Evolutionary conservation across 441 rosid genomes (phyloP).

Genomic region (Adansonia grandidieri): DNA sequence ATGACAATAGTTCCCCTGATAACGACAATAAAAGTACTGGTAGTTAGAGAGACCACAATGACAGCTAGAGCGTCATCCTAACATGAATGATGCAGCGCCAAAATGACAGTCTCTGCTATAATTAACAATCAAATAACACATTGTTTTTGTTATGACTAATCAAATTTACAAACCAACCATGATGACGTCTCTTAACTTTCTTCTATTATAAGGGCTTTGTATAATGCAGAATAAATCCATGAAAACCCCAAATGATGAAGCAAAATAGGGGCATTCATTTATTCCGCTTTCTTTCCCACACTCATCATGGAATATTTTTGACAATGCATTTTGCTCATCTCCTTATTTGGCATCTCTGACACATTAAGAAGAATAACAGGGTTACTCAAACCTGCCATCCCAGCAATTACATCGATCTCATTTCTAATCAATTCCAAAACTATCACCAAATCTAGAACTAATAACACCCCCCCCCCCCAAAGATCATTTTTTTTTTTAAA

Average conservation of each 20-base stretch:
- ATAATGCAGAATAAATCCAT: background rate
- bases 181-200: background rate
- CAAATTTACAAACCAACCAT: background rate
- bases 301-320: constrained; percentile 11
- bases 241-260: background rate
- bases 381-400: background rate
- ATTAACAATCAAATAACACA: background rate
- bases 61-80: background rate
- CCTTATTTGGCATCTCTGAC: background rate
- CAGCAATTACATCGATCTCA: constrained; percentile 5
- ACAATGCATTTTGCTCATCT: constrained; percentile 18
- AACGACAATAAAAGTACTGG: background rate
- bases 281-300: constrained; percentile 2
- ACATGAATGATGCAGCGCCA: background rate
- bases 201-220: background rate
- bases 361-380: background rate
- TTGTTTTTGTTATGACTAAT: background rate
- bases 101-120: background rate
- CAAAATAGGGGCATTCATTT: background rate
- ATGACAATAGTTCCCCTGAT: background rate
- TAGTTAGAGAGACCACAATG: constrained; percentile 7
- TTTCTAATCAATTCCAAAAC: background rate
- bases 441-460: background rate
- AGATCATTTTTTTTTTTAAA: background rate
- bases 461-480: background rate